Base-by-base conservation (phyloP, 1,139 yeast genomes). In the Lodderomyces pseudojiufengensis region DNA sequence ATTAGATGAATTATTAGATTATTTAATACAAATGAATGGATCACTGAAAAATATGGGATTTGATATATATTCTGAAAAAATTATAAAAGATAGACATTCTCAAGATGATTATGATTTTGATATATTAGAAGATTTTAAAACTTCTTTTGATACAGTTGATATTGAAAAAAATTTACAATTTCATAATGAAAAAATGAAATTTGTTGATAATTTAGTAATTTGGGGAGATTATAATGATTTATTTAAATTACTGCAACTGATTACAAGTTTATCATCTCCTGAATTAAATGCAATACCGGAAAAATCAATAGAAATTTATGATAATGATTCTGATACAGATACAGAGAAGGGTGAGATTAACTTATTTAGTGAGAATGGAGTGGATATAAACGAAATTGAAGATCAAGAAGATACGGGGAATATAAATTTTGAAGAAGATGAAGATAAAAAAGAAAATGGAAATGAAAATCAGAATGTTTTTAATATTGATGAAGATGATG, bases 131-230 rank as follows among this genome's bases (percentile, higher is more conserved):
- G 31, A 40, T 4, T 48, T 55, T 24, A 61, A 63, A 1, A 64
- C 73, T 0, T 35, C 55, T 1, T 66, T 62, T 39, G 57, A 58
- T 23, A 39, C 54, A 15, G 53, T 61, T 2, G 62, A 55, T 32
- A 22, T 40, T 15, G 59, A 59, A 27, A 45, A 42, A 25, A 36
- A 27, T 22, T 10, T 26, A 16, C 35, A 23, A 12, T 33, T 31
- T 24, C 43, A 44, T 25, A 11, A 18, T 3, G 21, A 34, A 12
- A 27, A 27, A 11, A 36, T 54, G 29, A 32, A 36, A 11, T 42
- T 38, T 29, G 53, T 43, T 12, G 35, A 41, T 3, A 63, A 59
- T 27, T 37, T 60, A 15, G 16, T 53, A 0, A 40, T 39, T 10
- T 59, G 64, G 65, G 33, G 27, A 3, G 34, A 43, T 4, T 46